Evolutionary conservation across 2,329 filamentous ascomycete species (phyloP).

Genomic region (Orbilia quercus): DNA sequence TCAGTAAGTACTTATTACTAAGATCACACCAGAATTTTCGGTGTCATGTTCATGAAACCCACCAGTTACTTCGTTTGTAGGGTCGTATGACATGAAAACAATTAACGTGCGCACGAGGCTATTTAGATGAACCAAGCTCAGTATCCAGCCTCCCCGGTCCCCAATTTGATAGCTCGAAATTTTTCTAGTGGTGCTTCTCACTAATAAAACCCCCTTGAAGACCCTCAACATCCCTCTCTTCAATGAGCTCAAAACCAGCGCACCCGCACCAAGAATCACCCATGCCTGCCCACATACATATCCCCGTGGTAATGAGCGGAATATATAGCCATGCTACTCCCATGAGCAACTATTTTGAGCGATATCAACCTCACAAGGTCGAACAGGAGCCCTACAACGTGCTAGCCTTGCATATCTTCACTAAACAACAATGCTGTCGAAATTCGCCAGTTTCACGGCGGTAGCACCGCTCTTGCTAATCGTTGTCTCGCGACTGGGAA

Average conservation of each 20-base stretch:
- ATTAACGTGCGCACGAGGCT: too few relatives aligned
- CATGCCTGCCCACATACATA: too few relatives aligned
- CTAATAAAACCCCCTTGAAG: conserved; percentile 10
- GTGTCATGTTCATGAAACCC: too few relatives aligned
- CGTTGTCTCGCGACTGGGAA: background rate
- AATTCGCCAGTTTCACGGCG: conserved; percentile 4
- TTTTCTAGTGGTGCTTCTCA: too few relatives aligned
- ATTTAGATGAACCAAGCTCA: too few relatives aligned
- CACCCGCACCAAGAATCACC: background rate
- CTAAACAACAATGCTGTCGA: conserved; percentile 16
- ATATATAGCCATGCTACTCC: conserved; percentile 37
- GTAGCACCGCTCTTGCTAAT: conserved; percentile 9
- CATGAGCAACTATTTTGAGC: conserved; percentile 45
- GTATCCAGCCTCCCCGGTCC: too few relatives aligned
- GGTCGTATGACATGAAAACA: too few relatives aligned
- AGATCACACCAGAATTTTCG: too few relatives aligned
- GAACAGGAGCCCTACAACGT: background rate
- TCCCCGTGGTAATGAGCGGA: conserved; percentile 22
- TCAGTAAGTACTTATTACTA: too few relatives aligned
- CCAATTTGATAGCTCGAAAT: too few relatives aligned
- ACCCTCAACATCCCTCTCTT: conserved; percentile 28
- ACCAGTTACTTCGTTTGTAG: too few relatives aligned
- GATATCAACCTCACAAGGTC: conserved; percentile 41
- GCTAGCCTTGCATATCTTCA: background rate
- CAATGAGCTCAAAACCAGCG: conserved; percentile 35